phyloP scores from a whole-genome alignment of 169 alveolate species.

The Plasmodium fragile region DNA sequence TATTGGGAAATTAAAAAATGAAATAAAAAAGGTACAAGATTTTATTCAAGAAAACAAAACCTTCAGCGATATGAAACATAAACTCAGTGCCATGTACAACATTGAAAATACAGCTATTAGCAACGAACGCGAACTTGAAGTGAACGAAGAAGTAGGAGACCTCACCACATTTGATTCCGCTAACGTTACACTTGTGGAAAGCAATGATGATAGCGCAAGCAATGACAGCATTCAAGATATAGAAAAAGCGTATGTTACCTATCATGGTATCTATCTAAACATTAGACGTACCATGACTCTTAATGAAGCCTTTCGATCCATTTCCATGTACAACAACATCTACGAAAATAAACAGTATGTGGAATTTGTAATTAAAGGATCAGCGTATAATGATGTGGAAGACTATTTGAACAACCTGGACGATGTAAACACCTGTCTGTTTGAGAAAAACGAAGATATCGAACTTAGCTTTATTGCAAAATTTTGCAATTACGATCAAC shows the following conservation, averaged over 20 bases:
- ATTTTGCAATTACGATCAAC: conserved; percentile 52
- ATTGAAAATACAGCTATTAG: conserved; percentile 2
- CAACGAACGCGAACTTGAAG: neutral
- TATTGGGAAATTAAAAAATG: conserved; percentile 4
- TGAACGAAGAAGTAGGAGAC: conserved; percentile 17
- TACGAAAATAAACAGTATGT: conserved; percentile 16
- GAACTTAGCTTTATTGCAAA: conserved; percentile 15
- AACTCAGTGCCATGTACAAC: conserved; percentile 23
- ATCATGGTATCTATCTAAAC: conserved; percentile 47
- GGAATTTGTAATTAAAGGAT: conserved; percentile 44
- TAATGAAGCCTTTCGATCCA: conserved; percentile 14
- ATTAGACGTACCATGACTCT: conserved; percentile 4
- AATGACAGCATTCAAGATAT: neutral
- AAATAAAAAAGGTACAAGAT: conserved; percentile 3
- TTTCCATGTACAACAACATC: neutral
- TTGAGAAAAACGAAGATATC: conserved; percentile 9
- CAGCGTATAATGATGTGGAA: conserved; percentile 19
- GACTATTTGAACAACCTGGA: conserved; percentile 34
- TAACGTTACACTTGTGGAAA: neutral
- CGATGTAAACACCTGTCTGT: conserved; percentile 19
- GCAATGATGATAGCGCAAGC: neutral
- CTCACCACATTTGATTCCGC: neutral
- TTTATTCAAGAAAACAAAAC: conserved; percentile 20
- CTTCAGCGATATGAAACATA: conserved; percentile 21
- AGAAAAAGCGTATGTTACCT: neutral